Evolutionary conservation across 257 asterid genomes (phyloP), one percentile per base, ranked within the genome.

Genomic region (Handroanthus guayacan): DNA sequence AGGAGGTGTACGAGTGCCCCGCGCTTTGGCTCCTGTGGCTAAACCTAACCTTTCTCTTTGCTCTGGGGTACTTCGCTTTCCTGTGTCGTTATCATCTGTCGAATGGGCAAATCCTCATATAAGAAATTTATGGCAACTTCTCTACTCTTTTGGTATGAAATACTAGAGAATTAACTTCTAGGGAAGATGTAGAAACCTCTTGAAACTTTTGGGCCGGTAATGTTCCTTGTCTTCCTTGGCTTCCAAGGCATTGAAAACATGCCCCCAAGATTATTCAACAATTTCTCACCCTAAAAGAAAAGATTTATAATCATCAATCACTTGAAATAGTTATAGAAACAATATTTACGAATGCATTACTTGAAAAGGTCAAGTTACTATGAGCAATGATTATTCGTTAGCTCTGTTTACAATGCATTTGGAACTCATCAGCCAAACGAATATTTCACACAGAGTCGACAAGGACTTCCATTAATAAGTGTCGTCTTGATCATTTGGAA

Each of bases 161-260:
- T 50, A 66, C 31, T 20, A 9, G 12, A 47, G 13, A 56, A 12
- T 71, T 38, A 48, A 10, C 16, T 2, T 5, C 3, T 5, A 11
- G 78, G 72, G 44, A 77, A 41, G 36, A 31, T 38, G 67, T 25
- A 34, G 31, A 50, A 65, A 90, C 97, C 98, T 82, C 83, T 90
- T 18, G 92, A 70, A 60, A 86, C 86, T 80, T 72, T 52, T 3
- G 98, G 99, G 61, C 98, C 99, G 1, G 79, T 77, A 63, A 95
- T 90, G 3, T 81, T 86, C 67, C 52, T 78, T 2, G 87, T 81
- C 86, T 93, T 95, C 90, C 93, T 95, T 9, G 97, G 92, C 80
- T 87, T 95, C 99, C 99, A 93, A 12, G 98, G 92, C 97, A 56
- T 91, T 0, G 98, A 88, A 64, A 95, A 95, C 99, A 95, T 95